These are phyloP conservation scores for Blastocrithidia nonstop DNA, from an alignment of 208 protist genomes.

Conservation along the genomic window DNA sequence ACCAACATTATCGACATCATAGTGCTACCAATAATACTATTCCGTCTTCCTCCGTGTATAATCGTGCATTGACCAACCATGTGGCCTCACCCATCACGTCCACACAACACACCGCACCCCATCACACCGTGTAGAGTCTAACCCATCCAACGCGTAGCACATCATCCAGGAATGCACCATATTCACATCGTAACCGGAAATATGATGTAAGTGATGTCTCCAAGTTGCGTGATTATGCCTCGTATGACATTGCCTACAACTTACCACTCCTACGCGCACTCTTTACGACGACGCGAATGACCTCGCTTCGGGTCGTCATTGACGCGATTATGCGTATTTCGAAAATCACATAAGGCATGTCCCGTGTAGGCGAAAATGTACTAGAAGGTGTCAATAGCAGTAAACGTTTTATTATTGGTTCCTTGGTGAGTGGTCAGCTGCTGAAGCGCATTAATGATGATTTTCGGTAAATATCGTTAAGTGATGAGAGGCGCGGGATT, in stretches of 20 bases:
- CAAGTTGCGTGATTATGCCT: conserved; percentile 34
- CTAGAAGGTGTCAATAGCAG: conserved; percentile 38
- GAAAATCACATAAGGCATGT: conserved; percentile 17
- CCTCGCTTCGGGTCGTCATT: conserved; percentile 10
- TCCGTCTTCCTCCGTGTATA: no score
- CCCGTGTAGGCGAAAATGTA: conserved; percentile 31
- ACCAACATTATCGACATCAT: no score
- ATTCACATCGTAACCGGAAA: no score
- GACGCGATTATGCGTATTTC: conserved; percentile 17
- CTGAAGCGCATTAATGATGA: conserved; percentile 18
- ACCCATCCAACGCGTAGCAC: no score
- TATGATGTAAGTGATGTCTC: conserved; percentile 39
- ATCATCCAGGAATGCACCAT: no score
- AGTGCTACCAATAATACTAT: no score
- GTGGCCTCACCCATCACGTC: no score
- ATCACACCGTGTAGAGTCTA: no score
- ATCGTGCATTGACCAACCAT: no score
- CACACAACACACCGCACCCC: no score
- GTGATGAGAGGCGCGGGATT: conserved; percentile 19
- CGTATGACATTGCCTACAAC: conserved; percentile 31
- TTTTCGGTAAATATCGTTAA: conserved; percentile 15
- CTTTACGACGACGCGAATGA: conserved; percentile 1
- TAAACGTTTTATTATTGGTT: conserved; percentile 43
- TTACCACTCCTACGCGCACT: conserved; percentile 14
- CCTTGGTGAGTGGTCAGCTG: conserved; percentile 19